phyloP scores from a whole-genome alignment of 192 early-diverging fungal genomes.

The Backusella mclennaniae region DNA sequence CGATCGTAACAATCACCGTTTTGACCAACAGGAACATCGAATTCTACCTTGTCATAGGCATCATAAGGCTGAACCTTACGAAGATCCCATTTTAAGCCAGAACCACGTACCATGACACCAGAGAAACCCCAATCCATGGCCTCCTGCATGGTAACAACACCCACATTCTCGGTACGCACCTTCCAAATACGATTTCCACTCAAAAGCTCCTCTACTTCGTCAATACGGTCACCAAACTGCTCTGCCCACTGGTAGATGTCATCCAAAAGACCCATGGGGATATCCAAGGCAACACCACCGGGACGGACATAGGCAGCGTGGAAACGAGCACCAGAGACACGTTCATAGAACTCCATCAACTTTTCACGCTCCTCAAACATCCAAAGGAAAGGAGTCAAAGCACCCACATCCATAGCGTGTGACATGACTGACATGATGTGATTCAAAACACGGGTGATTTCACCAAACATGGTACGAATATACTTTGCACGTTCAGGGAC shows the following conservation, averaged over 20 bases:
- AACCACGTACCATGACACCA: constrained; percentile 94
- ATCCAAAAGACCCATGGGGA: constrained; percentile 91
- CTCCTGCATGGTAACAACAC: constrained; percentile 83
- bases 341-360: constrained; percentile 98
- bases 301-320: constrained; percentile 97
- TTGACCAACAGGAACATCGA: constrained; percentile 94
- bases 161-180: constrained; percentile 81
- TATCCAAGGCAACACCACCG: constrained; percentile 90
- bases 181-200: constrained; percentile 96
- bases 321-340: constrained; percentile 97
- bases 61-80: constrained; percentile 94
- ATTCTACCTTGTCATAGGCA: constrained; percentile 93
- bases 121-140: constrained; percentile 92
- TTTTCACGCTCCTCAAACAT: constrained; percentile 99
- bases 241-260: constrained; percentile 96
- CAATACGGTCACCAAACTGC: constrained; percentile 84
- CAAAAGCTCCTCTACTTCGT: constrained; percentile 94
- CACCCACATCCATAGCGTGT: constrained; percentile 98
- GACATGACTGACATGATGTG: constrained; percentile 98
- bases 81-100: constrained; percentile 91
- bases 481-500: constrained; percentile 92
- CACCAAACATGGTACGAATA: constrained; percentile 96
- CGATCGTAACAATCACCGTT: constrained; percentile 97
- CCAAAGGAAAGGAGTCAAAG: constrained; percentile 97
- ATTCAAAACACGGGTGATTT: constrained; percentile 97